A percentile compares a stretch with the other conserved stretches of the same genome.
phyloP scores from a whole-genome alignment of 805 yeast species.

The Ogataea methylovora region DNA sequence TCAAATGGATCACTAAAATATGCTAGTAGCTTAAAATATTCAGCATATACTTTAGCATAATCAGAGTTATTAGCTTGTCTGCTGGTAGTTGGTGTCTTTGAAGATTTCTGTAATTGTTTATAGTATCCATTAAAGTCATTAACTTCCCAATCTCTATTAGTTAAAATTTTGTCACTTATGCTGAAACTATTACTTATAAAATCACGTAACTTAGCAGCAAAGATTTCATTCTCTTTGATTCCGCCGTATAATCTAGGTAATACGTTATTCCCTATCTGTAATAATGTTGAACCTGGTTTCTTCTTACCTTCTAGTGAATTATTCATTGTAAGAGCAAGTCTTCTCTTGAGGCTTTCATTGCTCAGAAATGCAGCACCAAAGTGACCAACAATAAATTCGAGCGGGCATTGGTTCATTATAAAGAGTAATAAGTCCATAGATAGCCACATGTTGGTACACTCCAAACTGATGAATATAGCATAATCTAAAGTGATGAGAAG shows the following conservation, averaged over 20 bases:
- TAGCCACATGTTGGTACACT: slow-evolving; percentile 3
- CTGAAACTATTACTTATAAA: slow-evolving; percentile 20
- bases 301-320: slow-evolving; percentile 21
- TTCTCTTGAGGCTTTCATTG: slow-evolving; percentile 6
- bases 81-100: slow-evolving; percentile 10
- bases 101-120: slow-evolving; percentile 10
- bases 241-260: slow-evolving; percentile 13
- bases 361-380: slow-evolving; percentile 15
- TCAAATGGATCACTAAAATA: slow-evolving; percentile 7
- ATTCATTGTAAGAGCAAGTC: slow-evolving; percentile 14
- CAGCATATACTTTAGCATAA: slow-evolving; percentile 10
- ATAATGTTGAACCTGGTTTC: slow-evolving; percentile 24
- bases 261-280: slow-evolving; percentile 20
- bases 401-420: slow-evolving; percentile 13
- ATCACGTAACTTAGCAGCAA: slow-evolving; percentile 14
- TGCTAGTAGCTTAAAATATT: slow-evolving; percentile 10
- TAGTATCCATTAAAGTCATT: slow-evolving; percentile 12
- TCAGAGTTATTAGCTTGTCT: slow-evolving; percentile 4
- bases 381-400: slow-evolving; percentile 13
- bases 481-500: too few species aligned
- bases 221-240: slow-evolving; percentile 14
- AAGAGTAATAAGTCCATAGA: slow-evolving; percentile 22
- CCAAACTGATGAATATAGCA: slow-evolving; percentile 3
- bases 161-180: slow-evolving; percentile 21
- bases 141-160: slow-evolving; percentile 20